Percentiles rank a stretch among this genome's conserved stretches.
phyloP scores from a whole-genome alignment of 192 early-diverging fungal genomes.

The Coemansia sp. region DNA sequence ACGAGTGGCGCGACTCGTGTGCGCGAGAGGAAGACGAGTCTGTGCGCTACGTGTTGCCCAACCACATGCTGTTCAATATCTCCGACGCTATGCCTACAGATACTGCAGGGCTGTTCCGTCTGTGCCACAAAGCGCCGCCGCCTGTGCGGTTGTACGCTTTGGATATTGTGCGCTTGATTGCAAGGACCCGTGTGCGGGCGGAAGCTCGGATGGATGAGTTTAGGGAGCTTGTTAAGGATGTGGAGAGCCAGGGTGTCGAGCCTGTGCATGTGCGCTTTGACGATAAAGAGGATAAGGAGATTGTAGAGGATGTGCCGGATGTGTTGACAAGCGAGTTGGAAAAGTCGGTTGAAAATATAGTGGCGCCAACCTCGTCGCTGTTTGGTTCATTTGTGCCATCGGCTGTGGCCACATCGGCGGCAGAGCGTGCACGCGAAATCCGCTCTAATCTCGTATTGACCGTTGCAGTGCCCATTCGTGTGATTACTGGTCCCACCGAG shows the following conservation, averaged over 20 bases:
- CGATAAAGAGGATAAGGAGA: neutral
- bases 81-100: slow-evolving; percentile 74
- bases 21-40: slow-evolving; percentile 95
- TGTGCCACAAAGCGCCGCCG: slow-evolving; percentile 80
- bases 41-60: slow-evolving; percentile 82
- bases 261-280: slow-evolving; percentile 48
- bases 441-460: slow-evolving; percentile 31
- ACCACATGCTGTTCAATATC: slow-evolving; percentile 80
- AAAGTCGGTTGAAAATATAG: slow-evolving; percentile 6
- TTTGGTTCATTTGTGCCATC: slow-evolving; percentile 13
- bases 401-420: neutral
- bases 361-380: slow-evolving; percentile 20
- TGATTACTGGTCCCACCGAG: neutral
- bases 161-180: slow-evolving; percentile 69
- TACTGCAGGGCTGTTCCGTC: slow-evolving; percentile 61
- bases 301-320: neutral
- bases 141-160: slow-evolving; percentile 78
- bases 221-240: neutral
- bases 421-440: slow-evolving; percentile 26
- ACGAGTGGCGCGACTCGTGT: slow-evolving; percentile 87
- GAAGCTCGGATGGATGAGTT: slow-evolving; percentile 14
- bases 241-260: neutral
- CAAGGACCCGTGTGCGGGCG: neutral
- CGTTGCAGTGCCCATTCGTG: slow-evolving; percentile 18
- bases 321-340: slow-evolving; percentile 21